These are phyloP conservation scores for Onygena corvina DNA, from an alignment of 2,329 filamentous ascomycete genomes.

Conservation along the genomic window DNA sequence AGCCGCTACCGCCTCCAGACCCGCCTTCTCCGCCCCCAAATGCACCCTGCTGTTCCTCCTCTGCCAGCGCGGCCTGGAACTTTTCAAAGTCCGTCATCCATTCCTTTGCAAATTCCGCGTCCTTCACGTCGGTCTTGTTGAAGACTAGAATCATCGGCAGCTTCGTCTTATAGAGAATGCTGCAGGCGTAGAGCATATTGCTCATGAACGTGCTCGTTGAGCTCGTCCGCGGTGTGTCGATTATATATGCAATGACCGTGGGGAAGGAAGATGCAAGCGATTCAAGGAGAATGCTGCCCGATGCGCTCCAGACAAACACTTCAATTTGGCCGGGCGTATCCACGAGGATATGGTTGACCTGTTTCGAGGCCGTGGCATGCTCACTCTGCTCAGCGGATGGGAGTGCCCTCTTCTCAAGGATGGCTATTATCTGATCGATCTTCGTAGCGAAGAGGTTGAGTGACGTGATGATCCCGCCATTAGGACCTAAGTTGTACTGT, in stretches of 20 bases:
- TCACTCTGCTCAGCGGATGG: slow-evolving; percentile 38
- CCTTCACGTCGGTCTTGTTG: slow-evolving; percentile 96
- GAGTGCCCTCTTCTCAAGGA: slow-evolving; percentile 77
- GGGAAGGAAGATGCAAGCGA: slow-evolving; percentile 88
- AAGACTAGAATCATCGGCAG: slow-evolving; percentile 97
- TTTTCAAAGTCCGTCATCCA: slow-evolving; percentile 99
- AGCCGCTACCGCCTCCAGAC: slow-evolving; percentile 66
- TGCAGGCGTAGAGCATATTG: slow-evolving; percentile 99
- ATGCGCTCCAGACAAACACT: slow-evolving; percentile 96
- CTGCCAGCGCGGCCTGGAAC: slow-evolving; percentile 73
- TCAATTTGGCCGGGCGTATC: slow-evolving; percentile 98
- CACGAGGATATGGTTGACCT: slow-evolving; percentile 73
- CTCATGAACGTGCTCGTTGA: slow-evolving; percentile 98
- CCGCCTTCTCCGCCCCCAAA: slow-evolving; percentile 63
- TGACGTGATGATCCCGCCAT: slow-evolving; percentile 90
- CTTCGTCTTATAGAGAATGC: slow-evolving; percentile 96
- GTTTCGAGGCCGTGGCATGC: slow-evolving; percentile 41
- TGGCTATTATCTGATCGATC: slow-evolving; percentile 80
- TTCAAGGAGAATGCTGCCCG: slow-evolving; percentile 84
- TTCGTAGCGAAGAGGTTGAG: slow-evolving; percentile 96
- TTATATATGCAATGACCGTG: slow-evolving; percentile 92
- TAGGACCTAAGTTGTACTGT: slow-evolving; percentile 93
- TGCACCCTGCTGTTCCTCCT: slow-evolving; percentile 66
- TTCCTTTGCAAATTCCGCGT: slow-evolving; percentile 81
- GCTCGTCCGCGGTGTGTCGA: slow-evolving; percentile 86